Base-by-base conservation (phyloP, 768 basidiomycete genomes). In the Boletus insuetus region DNA sequence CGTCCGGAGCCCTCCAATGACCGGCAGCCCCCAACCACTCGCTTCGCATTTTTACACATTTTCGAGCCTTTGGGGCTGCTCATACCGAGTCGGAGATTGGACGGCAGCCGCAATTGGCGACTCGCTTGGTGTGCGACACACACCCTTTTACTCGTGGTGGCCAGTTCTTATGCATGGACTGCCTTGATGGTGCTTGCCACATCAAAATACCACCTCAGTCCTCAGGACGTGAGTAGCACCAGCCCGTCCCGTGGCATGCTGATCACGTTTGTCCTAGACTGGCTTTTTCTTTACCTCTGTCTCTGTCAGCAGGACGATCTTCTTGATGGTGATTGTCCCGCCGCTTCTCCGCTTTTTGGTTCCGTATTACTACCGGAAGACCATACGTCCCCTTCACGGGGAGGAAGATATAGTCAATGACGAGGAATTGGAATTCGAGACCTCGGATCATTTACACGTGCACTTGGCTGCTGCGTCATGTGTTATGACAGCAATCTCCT, bases 91-190 rank as follows among this genome's bases (percentile, higher is more conserved):
- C 56, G 40, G 34, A 61, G 49, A 41, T 11, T 37, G 10, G 51
- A 54, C 24, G 69, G 67, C 10, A 53, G 45, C 42, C 60, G 19
- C 13, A 72, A 68, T 29, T 72, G 67, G 69, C 64, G 70, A 29
- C 55, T 73, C n/a, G 10, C 61, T 20, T 61, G 62, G 59, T 73
- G 71, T 58, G 65, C 64, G 0, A 43, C 42, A 6, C 71, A 74
- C 51, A 54, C 45, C 26, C 54, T 72, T 29, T 9, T 74, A n/a
- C 59, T 58, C 10, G 49, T 22, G 38, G 31, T 55, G 10, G 69
- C 60, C 14, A 19, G 31, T 37, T 12, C 46, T 3, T 72, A 70
- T 20, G 45, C 53, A 0, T 3, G 40, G 9, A 4, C 52, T 0
- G 60, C 56, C 16, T 64, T 69, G 54, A 1, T 72, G 6, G 62